Percentiles rank a stretch among this genome's conserved stretches.
Conservation (phyloP, 148 eudicot genomes). For the Rhododendron simsii region DNA sequence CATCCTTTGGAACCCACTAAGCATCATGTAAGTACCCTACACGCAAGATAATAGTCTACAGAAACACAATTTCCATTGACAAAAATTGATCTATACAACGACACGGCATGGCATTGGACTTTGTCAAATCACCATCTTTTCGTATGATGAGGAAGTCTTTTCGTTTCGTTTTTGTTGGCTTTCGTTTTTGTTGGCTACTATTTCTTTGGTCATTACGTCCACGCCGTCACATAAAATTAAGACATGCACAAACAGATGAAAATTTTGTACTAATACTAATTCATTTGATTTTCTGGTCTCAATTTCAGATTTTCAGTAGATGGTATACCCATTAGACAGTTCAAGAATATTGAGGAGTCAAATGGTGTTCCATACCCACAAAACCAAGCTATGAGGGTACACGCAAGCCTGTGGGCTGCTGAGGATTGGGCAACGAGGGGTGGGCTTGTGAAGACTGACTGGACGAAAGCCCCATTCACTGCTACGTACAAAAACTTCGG, state of each 20-base stretch:
- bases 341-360: not conserved
- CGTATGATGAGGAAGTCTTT: not conserved
- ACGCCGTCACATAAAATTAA: no score
- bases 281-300: not conserved
- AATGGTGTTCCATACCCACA: not conserved
- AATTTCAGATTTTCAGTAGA: conserved; percentile 1
- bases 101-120: not conserved
- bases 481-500: not conserved
- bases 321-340: not conserved
- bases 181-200: no score
- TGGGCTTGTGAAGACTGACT: not conserved
- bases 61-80: not conserved
- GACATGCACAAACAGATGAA: not conserved
- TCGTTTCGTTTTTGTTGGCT: no score
- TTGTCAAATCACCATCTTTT: not conserved
- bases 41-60: not conserved
- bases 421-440: not conserved
- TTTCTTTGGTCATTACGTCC: no score
- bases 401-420: not conserved
- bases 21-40: not conserved
- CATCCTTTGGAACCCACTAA: not conserved
- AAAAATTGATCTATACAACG: not conserved
- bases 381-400: not conserved
- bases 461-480: not conserved
- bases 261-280: not conserved